Conservation (phyloP, 2,329 filamentous ascomycete species). For the Cladosporium phlei region DNA sequence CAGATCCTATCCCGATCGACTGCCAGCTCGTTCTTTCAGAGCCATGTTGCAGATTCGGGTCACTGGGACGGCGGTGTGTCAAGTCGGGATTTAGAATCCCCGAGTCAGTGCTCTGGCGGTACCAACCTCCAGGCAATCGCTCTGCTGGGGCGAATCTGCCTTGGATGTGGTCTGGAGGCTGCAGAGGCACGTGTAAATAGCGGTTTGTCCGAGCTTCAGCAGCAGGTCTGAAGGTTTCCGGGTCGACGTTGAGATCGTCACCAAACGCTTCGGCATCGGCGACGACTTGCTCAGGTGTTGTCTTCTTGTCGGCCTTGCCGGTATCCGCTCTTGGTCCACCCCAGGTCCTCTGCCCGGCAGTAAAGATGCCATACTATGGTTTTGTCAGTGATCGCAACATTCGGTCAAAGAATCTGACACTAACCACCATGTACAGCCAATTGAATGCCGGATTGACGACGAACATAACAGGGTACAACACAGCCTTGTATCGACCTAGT, state of each 20-base stretch:
- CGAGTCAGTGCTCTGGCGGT: constrained; percentile 66
- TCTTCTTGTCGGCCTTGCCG: constrained; percentile 68
- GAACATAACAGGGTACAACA: constrained; percentile 95
- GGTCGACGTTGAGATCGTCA: constrained; percentile 84
- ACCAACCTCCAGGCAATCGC: constrained; percentile 63
- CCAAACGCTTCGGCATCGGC: constrained; percentile 72
- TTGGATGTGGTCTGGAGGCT: constrained; percentile 69
- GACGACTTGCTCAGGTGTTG: constrained; percentile 76
- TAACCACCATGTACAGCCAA: constrained; percentile 85
- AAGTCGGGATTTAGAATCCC: constrained; percentile 52
- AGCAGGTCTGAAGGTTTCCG: constrained; percentile 69
- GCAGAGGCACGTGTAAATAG: constrained; percentile 48
- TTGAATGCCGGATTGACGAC: constrained; percentile 94
- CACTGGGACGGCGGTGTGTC: constrained; percentile 35
- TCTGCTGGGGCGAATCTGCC: constrained; percentile 73
- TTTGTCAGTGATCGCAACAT: not conserved
- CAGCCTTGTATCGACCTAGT: constrained; percentile 84
- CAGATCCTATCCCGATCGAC: constrained; percentile 55
- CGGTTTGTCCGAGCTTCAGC: constrained; percentile 46
- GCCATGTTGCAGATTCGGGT: not conserved
- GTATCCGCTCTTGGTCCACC: constrained; percentile 89
- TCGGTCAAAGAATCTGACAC: not conserved
- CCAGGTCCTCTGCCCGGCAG: constrained; percentile 91
- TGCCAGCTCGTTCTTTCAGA: constrained; percentile 26
- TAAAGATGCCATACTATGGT: constrained; percentile 75